Percentiles rank a stretch among this genome's conserved stretches.
Evolutionary conservation across 495 filamentous ascomycete genomes (phyloP).

Genomic region (Cercophora newfieldiana): DNA sequence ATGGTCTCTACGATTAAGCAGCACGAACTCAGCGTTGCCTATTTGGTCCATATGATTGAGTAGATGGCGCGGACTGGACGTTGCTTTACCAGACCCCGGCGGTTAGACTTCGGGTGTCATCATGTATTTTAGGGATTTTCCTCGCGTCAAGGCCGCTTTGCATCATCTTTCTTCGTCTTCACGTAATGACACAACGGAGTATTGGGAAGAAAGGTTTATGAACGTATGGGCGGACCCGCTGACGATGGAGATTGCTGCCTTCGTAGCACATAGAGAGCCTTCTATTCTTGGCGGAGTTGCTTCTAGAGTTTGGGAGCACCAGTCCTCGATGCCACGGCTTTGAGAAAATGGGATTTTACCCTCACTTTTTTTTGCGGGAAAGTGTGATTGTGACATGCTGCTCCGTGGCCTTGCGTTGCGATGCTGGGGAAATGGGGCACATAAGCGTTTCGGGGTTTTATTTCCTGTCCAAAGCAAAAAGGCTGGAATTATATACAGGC

Average conservation of each 20-base stretch:
- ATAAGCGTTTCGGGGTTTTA: too few relatives aligned
- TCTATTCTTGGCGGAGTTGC: neutral
- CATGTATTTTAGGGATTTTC: slow-evolving; percentile 24
- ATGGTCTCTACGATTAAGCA: slow-evolving; percentile 72
- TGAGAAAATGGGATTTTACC: neutral
- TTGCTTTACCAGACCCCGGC: slow-evolving; percentile 4
- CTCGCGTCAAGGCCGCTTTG: slow-evolving; percentile 1
- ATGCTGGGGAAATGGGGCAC: too few relatives aligned
- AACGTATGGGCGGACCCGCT: neutral
- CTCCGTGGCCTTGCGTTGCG: too few relatives aligned
- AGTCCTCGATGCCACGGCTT: neutral
- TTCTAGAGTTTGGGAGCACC: neutral
- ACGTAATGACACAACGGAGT: slow-evolving; percentile 9
- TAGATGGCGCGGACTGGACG: neutral
- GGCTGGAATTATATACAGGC: neutral
- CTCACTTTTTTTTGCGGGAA: neutral
- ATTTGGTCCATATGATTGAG: neutral
- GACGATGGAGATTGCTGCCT: neutral
- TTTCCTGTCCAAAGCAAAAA: neutral
- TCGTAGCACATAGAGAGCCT: neutral
- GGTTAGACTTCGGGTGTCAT: slow-evolving; percentile 12
- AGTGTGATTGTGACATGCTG: too few relatives aligned
- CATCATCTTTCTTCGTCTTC: slow-evolving; percentile 6
- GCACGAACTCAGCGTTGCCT: slow-evolving; percentile 2
- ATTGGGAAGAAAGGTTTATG: neutral